phyloP scores from a whole-genome alignment of 306 rosid genomes.

The Clitoria ternatea region DNA sequence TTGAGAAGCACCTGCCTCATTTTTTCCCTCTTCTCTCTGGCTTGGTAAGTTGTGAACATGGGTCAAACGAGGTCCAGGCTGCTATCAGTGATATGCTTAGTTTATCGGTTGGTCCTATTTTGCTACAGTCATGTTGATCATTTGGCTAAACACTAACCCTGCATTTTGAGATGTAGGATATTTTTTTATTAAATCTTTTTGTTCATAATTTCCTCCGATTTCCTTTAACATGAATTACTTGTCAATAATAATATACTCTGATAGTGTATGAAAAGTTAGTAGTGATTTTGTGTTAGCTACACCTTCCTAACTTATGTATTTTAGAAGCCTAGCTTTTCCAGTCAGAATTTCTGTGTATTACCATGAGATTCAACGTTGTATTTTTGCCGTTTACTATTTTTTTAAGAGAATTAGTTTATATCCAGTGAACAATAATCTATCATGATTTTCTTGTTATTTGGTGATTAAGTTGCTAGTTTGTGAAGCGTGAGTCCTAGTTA shows the following conservation, averaged over 20 bases:
- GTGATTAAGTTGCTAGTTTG: not conserved
- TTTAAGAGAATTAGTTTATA: conserved; percentile 7
- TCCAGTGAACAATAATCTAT: conserved; percentile 8
- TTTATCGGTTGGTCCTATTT: conserved; percentile 79
- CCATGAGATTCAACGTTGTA: conserved; percentile 45
- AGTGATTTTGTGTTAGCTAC: conserved; percentile 42
- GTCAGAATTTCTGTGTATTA: conserved; percentile 24
- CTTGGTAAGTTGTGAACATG: conserved; percentile 92
- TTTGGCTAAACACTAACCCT: conserved; percentile 34
- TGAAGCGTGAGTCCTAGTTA: not conserved
- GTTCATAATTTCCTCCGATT: conserved; percentile 30
- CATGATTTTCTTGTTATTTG: not conserved
- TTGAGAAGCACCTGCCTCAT: conserved; percentile 62
- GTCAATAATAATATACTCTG: conserved; percentile 55
- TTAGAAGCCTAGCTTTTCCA: conserved; percentile 40
- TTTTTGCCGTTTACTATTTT: conserved; percentile 1
- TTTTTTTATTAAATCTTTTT: conserved; percentile 33
- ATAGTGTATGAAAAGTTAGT: conserved; percentile 51
- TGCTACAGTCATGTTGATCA: conserved; percentile 70
- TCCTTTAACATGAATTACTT: conserved; percentile 17
- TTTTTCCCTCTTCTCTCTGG: conserved; percentile 82
- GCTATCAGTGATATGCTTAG: conserved; percentile 91
- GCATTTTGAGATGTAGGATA: conserved; percentile 53
- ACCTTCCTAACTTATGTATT: conserved; percentile 40
- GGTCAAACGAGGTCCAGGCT: conserved; percentile 82